Percentiles rank a stretch among this genome's conserved stretches.
Conservation (phyloP, 768 basidiomycete species). For the Panaeolus cyanescens region DNA sequence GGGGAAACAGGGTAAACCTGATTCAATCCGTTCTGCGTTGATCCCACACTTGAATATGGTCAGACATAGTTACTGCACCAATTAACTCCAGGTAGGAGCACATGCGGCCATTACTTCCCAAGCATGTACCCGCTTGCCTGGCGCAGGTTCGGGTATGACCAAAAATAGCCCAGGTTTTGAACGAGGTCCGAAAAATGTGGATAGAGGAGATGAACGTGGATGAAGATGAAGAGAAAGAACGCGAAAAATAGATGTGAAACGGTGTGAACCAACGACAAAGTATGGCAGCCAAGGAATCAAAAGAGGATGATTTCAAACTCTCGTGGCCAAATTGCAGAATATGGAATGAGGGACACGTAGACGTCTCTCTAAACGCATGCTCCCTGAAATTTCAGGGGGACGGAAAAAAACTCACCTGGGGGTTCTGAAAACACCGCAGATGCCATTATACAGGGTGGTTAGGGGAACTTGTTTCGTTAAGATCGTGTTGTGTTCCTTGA, state of each 20-base stretch:
- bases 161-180: neutral
- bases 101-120: neutral
- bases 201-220: neutral
- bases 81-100: neutral
- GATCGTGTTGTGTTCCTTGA: neutral
- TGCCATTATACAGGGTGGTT: conserved; percentile 18
- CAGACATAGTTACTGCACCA: neutral
- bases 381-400: no score
- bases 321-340: no score
- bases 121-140: neutral
- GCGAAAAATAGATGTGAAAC: no score
- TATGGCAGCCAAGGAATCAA: no score
- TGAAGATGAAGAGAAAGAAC: no score
- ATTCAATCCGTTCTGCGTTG: neutral
- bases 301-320: neutral
- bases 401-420: conserved; percentile 20
- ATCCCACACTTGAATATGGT: neutral
- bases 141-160: neutral
- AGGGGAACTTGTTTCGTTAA: neutral
- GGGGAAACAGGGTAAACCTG: neutral
- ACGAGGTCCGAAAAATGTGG: neutral
- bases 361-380: no score
- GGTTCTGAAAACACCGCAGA: conserved; percentile 29
- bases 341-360: no score
- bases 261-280: no score